A percentile compares a stretch with the other conserved stretches of the same genome.
Evolutionary conservation across 495 filamentous ascomycete species (phyloP).

Genomic region (Lichina pygmaea): DNA sequence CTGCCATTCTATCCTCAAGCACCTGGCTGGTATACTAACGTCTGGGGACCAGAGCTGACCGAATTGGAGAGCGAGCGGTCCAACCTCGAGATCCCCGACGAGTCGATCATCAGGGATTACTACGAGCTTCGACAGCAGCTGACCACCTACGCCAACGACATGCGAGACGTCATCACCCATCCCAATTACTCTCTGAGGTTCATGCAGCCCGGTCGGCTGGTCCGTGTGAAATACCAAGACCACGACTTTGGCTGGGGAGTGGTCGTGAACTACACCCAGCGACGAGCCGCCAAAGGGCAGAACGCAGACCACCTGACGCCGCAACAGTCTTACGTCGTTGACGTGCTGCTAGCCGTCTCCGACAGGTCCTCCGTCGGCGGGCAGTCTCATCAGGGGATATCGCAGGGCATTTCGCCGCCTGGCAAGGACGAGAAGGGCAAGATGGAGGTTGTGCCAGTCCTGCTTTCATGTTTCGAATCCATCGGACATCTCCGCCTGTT

Average conservation of each 20-base stretch:
- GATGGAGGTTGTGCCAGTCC: slow-evolving; percentile 65
- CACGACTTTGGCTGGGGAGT: slow-evolving; percentile 85
- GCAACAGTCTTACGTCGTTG: slow-evolving; percentile 52
- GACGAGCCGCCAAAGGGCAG: slow-evolving; percentile 29
- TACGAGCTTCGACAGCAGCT: slow-evolving; percentile 65
- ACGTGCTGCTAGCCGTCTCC: slow-evolving; percentile 54
- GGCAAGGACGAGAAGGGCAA: slow-evolving; percentile 35
- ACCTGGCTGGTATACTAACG: too few species aligned
- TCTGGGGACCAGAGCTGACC: slow-evolving; percentile 25
- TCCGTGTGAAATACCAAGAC: slow-evolving; percentile 55
- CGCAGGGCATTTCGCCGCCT: slow-evolving; percentile 33
- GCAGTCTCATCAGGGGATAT: slow-evolving; percentile 30
- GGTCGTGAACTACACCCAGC: slow-evolving; percentile 39
- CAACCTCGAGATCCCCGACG: slow-evolving; percentile 52
- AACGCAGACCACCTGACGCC: slow-evolving; percentile 33
- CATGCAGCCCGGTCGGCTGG: slow-evolving; percentile 53
- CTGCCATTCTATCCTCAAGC: too few species aligned
- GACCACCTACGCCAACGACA: slow-evolving; percentile 54
- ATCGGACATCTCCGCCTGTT: slow-evolving; percentile 56
- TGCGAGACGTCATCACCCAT: slow-evolving; percentile 68
- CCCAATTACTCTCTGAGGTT: slow-evolving; percentile 61
- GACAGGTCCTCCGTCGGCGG: slow-evolving; percentile 22
- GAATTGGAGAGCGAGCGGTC: slow-evolving; percentile 45
- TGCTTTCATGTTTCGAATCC: slow-evolving; percentile 55
- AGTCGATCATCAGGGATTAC: slow-evolving; percentile 73